phyloP scores from a whole-genome alignment of 352 stramenopile species.

The Phytopythium sindhum region DNA sequence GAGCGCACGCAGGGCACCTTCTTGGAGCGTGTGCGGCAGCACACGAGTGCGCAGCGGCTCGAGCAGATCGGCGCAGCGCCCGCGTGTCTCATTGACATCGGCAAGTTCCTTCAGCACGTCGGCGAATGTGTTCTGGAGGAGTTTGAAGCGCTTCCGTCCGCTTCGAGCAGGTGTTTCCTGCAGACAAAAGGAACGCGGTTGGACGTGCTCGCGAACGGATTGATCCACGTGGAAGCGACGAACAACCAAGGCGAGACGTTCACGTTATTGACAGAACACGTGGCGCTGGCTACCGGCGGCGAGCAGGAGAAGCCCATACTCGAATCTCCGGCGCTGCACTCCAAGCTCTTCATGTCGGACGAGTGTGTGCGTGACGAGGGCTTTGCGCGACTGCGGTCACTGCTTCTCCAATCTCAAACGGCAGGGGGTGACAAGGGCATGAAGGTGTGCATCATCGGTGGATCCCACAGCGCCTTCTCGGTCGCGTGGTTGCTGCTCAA shows the following conservation, averaged over 20 bases:
- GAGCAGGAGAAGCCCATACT: slow-evolving; percentile 41
- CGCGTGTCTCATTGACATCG: slow-evolving; percentile 56
- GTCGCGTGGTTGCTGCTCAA: slow-evolving; percentile 80
- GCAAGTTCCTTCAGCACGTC: slow-evolving; percentile 58
- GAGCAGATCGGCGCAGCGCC: slow-evolving; percentile 49
- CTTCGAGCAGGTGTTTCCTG: slow-evolving; percentile 45
- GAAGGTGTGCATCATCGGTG: slow-evolving; percentile 82
- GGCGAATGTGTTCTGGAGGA: slow-evolving; percentile 43
- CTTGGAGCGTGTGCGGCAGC: slow-evolving; percentile 46
- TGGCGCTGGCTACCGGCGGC: slow-evolving; percentile 70
- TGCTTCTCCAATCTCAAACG: slow-evolving; percentile 29
- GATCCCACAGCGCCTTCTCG: slow-evolving; percentile 84
- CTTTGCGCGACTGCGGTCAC: slow-evolving; percentile 42
- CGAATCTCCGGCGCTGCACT: slow-evolving; percentile 29
- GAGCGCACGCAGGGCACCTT: slow-evolving; percentile 77
- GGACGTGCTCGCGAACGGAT: slow-evolving; percentile 39
- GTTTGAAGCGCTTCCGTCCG: slow-evolving; percentile 26
- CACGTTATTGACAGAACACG: slow-evolving; percentile 52
- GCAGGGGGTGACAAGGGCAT: slow-evolving; percentile 22
- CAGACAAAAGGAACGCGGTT: slow-evolving; percentile 47
- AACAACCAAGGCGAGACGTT: slow-evolving; percentile 21
- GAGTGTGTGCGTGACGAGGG: slow-evolving; percentile 59
- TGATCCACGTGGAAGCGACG: slow-evolving; percentile 45
- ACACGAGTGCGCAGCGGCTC: slow-evolving; percentile 53
- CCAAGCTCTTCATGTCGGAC: slow-evolving; percentile 72